These are phyloP conservation scores for Alternaria metachromatica DNA, from an alignment of 2,329 filamentous ascomycete genomes.

Conservation along the genomic window DNA sequence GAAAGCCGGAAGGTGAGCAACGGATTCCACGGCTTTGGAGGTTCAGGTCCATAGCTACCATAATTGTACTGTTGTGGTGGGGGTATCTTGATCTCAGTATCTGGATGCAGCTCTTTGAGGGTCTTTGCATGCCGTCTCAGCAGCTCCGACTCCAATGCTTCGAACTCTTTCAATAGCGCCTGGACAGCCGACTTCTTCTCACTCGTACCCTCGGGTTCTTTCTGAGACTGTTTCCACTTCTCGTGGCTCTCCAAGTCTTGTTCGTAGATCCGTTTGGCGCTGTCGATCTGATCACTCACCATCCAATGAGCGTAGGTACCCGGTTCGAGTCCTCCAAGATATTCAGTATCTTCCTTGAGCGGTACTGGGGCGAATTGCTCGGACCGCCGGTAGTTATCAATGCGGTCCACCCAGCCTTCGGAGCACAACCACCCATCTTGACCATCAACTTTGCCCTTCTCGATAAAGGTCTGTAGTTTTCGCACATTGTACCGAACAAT, in stretches of 20 bases:
- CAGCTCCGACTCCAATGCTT: conserved; percentile 63
- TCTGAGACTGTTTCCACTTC: conserved; percentile 18
- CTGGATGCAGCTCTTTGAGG: conserved; percentile 69
- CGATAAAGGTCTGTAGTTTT: conserved; percentile 11
- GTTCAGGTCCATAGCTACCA: conserved; percentile 4
- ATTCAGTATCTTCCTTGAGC: conserved; percentile 55
- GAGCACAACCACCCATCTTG: not conserved
- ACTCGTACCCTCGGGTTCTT: conserved; percentile 39
- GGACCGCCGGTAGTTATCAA: not conserved
- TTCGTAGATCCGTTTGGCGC: conserved; percentile 49
- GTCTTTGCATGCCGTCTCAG: conserved; percentile 68
- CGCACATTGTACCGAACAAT: conserved; percentile 61
- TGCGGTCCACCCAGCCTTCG: not conserved
- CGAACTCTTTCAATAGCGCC: conserved; percentile 59
- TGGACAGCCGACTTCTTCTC: conserved; percentile 66
- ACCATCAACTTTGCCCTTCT: conserved; percentile 11
- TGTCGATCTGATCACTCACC: conserved; percentile 52
- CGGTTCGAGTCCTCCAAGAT: conserved; percentile 58
- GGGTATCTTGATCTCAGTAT: conserved; percentile 6
- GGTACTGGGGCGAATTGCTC: conserved; percentile 11
- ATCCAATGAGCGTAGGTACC: conserved; percentile 68
- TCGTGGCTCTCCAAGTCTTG: conserved; percentile 43
- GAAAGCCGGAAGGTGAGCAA: conserved; percentile 53
- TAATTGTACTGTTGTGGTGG: not conserved
- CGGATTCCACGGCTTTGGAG: conserved; percentile 21